Conservation (phyloP, 305 asterid genomes). For the Plantago lanceolata region DNA sequence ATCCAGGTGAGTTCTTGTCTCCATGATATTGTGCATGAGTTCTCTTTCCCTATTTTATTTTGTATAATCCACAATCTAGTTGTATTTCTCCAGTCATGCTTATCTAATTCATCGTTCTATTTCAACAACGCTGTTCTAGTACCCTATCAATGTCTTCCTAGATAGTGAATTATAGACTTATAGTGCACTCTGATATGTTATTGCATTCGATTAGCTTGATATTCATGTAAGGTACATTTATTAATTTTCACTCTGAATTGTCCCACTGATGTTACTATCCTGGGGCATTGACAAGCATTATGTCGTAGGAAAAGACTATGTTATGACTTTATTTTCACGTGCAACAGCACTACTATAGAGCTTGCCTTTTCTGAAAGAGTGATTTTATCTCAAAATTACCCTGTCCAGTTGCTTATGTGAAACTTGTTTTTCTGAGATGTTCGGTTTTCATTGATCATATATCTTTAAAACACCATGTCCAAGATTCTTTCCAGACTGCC, state of each 20-base stretch:
- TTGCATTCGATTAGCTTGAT: not conserved
- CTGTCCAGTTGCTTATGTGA: constrained; percentile 19
- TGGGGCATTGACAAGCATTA: constrained; percentile 11
- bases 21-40: constrained; percentile 1
- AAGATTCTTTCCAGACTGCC: constrained; percentile 11
- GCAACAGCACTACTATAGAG: not conserved
- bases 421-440: constrained; percentile 6
- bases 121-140: constrained; percentile 9
- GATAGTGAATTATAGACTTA: not conserved
- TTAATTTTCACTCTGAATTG: constrained; percentile 15
- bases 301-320: constrained; percentile 7
- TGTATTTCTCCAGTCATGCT: constrained; percentile 9
- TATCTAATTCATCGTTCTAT: constrained; percentile 2
- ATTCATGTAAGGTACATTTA: not conserved
- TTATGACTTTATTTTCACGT: not conserved
- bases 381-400: constrained; percentile 6
- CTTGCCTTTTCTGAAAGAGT: not conserved
- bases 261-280: constrained; percentile 9
- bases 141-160: not conserved
- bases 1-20: constrained; percentile 53
- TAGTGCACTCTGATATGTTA: not conserved
- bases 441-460: constrained; percentile 9
- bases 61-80: constrained; percentile 3
- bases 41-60: constrained; percentile 8
- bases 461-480: not conserved